Percentiles rank a stretch among this genome's conserved stretches.
Conservation (phyloP, 768 basidiomycete genomes). For the Boletus eberwhitei region DNA sequence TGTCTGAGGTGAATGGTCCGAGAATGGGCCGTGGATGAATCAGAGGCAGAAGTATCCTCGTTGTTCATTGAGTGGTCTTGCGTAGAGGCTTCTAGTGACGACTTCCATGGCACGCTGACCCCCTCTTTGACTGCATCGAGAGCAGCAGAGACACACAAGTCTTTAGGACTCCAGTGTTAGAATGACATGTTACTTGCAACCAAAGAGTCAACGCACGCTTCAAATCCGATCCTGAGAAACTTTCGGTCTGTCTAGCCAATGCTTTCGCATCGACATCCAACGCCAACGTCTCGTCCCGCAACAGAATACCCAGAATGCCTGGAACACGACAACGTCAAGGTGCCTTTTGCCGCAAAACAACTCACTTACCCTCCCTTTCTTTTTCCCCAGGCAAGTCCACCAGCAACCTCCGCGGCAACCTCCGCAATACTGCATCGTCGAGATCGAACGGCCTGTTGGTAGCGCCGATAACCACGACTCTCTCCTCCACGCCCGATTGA, state of each 20-base stretch:
- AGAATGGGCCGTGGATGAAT: slow-evolving; percentile 9
- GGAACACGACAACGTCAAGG: slow-evolving; percentile 6
- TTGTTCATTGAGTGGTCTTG: background rate
- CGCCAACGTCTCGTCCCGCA: slow-evolving; percentile 74
- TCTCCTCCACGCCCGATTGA: slow-evolving; percentile 52
- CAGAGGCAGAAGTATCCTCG: slow-evolving; percentile 7
- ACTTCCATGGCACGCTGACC: slow-evolving; percentile 75
- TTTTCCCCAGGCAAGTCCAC: slow-evolving; percentile 86
- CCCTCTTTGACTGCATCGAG: slow-evolving; percentile 87
- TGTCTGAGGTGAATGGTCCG: slow-evolving; percentile 56
- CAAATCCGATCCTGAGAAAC: slow-evolving; percentile 91
- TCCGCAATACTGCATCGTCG: slow-evolving; percentile 87
- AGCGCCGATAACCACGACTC: slow-evolving; percentile 88
- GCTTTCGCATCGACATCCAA: slow-evolving; percentile 56
- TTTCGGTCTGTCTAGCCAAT: slow-evolving; percentile 71
- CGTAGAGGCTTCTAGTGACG: slow-evolving; percentile 1
- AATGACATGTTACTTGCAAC: background rate
- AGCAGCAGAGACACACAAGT: slow-evolving; percentile 90
- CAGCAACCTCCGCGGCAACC: slow-evolving; percentile 80
- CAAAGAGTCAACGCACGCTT: slow-evolving; percentile 62
- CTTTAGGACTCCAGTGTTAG: slow-evolving; percentile 38
- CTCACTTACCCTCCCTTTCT: slow-evolving; percentile 71
- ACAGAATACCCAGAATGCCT: slow-evolving; percentile 87
- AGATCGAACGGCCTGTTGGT: slow-evolving; percentile 91
- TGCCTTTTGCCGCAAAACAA: background rate